These are phyloP conservation scores for Solanum hybrid DNA, from an alignment of 305 asterid species.

Conservation along the genomic window DNA sequence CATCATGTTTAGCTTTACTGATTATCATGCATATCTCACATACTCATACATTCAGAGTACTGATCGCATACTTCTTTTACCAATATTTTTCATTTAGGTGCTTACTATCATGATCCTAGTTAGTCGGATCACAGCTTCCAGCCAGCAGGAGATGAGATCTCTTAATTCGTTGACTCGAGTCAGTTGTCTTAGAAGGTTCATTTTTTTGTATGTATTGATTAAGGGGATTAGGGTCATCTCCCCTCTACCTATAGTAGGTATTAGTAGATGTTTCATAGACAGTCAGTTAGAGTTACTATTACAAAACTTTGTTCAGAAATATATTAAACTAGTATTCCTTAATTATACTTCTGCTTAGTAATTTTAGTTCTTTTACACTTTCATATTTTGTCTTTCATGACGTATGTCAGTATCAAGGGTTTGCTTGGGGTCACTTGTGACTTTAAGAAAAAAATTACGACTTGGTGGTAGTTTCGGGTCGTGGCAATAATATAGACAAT, in stretches of 20 bases:
- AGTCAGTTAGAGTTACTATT: not conserved
- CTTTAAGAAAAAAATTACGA: not conserved
- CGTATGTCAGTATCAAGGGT: no score
- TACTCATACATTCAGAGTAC: no score
- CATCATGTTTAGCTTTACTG: not conserved
- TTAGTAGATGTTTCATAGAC: not conserved
- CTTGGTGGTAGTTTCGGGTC: not conserved
- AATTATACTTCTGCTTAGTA: not conserved
- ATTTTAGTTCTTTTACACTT: no score
- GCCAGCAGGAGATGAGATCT: not conserved
- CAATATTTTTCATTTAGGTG: not conserved
- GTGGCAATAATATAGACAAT: not conserved
- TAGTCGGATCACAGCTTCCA: not conserved
- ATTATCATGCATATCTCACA: not conserved
- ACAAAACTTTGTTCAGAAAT: not conserved
- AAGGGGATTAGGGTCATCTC: not conserved
- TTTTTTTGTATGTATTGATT: not conserved
- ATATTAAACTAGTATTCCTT: not conserved
- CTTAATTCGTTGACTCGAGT: not conserved
- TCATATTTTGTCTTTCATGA: not conserved
- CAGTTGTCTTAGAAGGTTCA: not conserved
- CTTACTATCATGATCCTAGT: not conserved
- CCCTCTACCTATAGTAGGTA: no score
- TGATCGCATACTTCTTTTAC: no score
- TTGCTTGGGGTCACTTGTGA: not conserved